These are phyloP conservation scores for Didymella keratinophila DNA, from an alignment of 2,329 filamentous ascomycete genomes.

Conservation along the genomic window DNA sequence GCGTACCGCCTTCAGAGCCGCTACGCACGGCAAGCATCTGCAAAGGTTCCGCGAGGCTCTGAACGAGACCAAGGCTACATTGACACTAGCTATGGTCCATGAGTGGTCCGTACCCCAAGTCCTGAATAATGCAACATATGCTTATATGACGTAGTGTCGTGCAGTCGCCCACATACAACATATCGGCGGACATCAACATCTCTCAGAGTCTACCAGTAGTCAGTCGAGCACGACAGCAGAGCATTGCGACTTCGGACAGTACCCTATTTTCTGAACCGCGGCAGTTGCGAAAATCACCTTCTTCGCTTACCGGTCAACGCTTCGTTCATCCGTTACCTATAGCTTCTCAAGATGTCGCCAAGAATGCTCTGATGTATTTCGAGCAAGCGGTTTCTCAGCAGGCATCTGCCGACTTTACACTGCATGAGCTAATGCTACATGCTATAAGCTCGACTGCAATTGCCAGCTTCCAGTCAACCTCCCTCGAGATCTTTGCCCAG, in stretches of 20 bases:
- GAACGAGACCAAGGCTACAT: conserved; percentile 21
- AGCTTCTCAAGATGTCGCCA: background rate
- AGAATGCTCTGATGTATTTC: background rate
- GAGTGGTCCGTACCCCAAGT: conserved; percentile 11
- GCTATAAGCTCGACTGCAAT: conserved; percentile 20
- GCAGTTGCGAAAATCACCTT: background rate
- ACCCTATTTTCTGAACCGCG: too few relatives aligned
- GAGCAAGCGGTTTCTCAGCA: background rate
- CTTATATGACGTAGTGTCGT: background rate
- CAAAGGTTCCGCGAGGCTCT: conserved; percentile 22
- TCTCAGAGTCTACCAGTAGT: background rate
- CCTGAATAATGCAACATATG: background rate
- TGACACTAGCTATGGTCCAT: conserved; percentile 26
- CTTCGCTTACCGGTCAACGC: background rate
- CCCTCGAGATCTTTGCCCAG: conserved; percentile 24
- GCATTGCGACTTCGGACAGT: background rate
- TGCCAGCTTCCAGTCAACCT: conserved; percentile 19
- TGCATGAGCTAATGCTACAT: conserved; percentile 23
- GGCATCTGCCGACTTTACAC: background rate
- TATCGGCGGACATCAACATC: background rate
- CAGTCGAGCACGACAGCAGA: background rate
- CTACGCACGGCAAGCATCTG: conserved; percentile 18
- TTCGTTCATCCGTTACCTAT: background rate
- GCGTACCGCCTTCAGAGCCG: conserved; percentile 23
- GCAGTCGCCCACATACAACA: background rate